phyloP scores from a whole-genome alignment of 495 filamentous ascomycete genomes.

The Daldinia decipiens region DNA sequence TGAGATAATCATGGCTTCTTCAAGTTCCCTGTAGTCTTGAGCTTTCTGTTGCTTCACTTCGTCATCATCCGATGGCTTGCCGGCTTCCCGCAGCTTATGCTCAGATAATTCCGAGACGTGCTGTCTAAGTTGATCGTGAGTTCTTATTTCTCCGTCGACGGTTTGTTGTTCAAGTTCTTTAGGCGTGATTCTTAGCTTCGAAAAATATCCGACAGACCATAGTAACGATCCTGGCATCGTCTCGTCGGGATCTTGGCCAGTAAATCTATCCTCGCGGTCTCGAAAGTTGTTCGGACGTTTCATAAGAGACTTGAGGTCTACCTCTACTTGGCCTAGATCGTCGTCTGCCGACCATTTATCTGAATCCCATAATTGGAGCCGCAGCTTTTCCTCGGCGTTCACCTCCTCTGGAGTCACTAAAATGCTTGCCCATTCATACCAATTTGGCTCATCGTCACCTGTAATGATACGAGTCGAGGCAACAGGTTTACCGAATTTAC shows the following conservation, averaged over 20 bases:
- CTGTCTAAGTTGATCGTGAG: conserved; percentile 62
- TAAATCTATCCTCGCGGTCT: conserved; percentile 68
- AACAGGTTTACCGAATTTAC: conserved; percentile 77
- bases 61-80: conserved; percentile 58
- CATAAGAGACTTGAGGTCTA: conserved; percentile 73
- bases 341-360: conserved; percentile 76
- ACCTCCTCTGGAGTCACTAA: conserved; percentile 74
- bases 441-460: conserved; percentile 70
- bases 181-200: conserved; percentile 67
- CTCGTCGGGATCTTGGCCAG: conserved; percentile 68
- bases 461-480: conserved; percentile 70
- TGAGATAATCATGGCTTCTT: conserved; percentile 65
- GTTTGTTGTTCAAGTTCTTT: conserved; percentile 66
- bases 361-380: conserved; percentile 77
- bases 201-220: conserved; percentile 77
- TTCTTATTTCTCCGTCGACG: conserved; percentile 60
- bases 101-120: conserved; percentile 62
- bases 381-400: conserved; percentile 74
- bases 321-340: conserved; percentile 73
- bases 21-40: conserved; percentile 66
- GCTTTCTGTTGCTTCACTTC: conserved; percentile 71
- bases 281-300: conserved; percentile 61
- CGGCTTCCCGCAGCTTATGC: conserved; percentile 71
- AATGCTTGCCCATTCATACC: conserved; percentile 73
- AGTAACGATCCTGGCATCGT: conserved; percentile 73